Conservation (phyloP, 2,329 filamentous ascomycete species). For the Incumbomyces delicatus region DNA sequence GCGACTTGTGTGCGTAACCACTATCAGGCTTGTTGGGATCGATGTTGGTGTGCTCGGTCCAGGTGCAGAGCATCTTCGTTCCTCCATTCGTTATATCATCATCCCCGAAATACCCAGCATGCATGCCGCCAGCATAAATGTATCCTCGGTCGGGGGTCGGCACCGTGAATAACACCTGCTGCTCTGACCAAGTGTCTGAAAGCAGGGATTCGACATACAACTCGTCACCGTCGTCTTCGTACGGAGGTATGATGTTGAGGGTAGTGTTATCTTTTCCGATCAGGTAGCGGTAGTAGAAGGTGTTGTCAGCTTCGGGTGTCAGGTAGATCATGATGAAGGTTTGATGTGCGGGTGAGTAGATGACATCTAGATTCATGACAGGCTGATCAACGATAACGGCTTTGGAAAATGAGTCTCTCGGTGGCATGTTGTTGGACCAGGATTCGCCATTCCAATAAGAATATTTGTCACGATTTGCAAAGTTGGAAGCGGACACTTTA, state of each 20-base stretch:
- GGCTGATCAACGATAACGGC: conserved; percentile 21
- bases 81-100: conserved; percentile 26
- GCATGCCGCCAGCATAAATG: conserved; percentile 24
- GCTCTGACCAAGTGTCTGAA: conserved; percentile 23
- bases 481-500: conserved; percentile 14
- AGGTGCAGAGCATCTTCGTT: conserved; percentile 24
- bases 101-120: conserved; percentile 24
- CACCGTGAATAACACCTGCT: conserved; percentile 22
- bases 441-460: conserved; percentile 23
- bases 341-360: conserved; percentile 25
- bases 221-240: conserved; percentile 18
- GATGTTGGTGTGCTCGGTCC: conserved; percentile 24
- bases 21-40: conserved; percentile 18
- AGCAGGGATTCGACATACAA: conserved; percentile 23
- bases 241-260: conserved; percentile 13
- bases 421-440: conserved; percentile 19
- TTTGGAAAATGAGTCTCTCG: conserved; percentile 11
- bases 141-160: conserved; percentile 19
- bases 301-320: conserved; percentile 24
- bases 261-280: conserved; percentile 17
- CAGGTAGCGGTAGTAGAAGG: conserved; percentile 26
- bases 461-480: conserved; percentile 19
- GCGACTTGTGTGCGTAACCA: conserved; percentile 18
- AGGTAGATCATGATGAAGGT: conserved; percentile 26
- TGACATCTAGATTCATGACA: conserved; percentile 24